A percentile compares a stretch with the other conserved stretches of the same genome.
phyloP scores from a whole-genome alignment of 768 basidiomycete genomes.

The Rhizopogon vesiculosus region DNA sequence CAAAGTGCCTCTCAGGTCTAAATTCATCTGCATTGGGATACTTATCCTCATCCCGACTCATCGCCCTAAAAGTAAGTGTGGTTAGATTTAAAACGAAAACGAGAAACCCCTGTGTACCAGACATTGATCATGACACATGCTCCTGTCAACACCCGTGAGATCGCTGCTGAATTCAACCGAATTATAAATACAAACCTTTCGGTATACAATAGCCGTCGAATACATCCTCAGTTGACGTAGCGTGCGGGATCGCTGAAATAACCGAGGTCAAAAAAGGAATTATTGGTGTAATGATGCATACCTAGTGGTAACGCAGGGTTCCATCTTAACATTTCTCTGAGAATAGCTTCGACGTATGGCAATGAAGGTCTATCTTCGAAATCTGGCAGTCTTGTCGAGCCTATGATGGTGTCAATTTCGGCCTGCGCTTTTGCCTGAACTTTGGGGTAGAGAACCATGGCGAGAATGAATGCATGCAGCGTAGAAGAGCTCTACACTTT shows the following conservation, averaged over 20 bases:
- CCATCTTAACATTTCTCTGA: slow-evolving; percentile 20
- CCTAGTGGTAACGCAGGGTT: slow-evolving; percentile 15
- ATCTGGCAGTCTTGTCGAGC: slow-evolving; percentile 12
- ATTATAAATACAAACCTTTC: slow-evolving; percentile 30
- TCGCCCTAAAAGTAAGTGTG: slow-evolving; percentile 11
- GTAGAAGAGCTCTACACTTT: slow-evolving; percentile 11
- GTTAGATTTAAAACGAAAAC: neutral
- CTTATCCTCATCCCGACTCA: slow-evolving; percentile 16
- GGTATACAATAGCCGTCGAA: slow-evolving; percentile 48
- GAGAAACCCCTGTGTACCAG: slow-evolving; percentile 6
- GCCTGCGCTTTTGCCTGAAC: slow-evolving; percentile 16
- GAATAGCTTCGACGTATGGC: slow-evolving; percentile 17
- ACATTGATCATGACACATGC: slow-evolving; percentile 15
- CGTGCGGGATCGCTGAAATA: slow-evolving; percentile 22
- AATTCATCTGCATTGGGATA: slow-evolving; percentile 27
- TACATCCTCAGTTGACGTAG: slow-evolving; percentile 31
- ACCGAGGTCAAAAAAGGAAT: neutral
- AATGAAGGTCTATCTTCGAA: slow-evolving; percentile 14
- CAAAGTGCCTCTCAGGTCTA: slow-evolving; percentile 29
- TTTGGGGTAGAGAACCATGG: slow-evolving; percentile 17
- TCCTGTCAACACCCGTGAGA: slow-evolving; percentile 5
- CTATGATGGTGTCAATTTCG: slow-evolving; percentile 13
- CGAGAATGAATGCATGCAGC: slow-evolving; percentile 13
- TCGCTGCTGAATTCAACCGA: neutral
- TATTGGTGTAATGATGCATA: slow-evolving; percentile 1